Base-by-base conservation (phyloP, 805 yeast species). In the Teunomyces tritomae region DNA sequence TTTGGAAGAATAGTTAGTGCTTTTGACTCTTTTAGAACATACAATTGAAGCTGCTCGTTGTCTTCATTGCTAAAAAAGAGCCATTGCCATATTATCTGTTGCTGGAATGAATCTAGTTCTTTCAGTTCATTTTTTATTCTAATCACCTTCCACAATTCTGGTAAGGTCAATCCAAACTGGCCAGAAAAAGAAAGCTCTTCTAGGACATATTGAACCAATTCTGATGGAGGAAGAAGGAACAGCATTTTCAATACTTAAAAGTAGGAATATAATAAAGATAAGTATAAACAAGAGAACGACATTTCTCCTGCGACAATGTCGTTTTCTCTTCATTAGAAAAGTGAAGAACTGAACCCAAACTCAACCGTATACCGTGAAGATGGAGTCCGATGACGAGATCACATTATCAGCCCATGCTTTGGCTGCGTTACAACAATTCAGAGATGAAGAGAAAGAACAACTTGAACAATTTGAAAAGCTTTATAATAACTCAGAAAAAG, bases 391-490 rank as follows among this genome's bases (percentile, higher is more conserved):
- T 55, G 76, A 70, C 58, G 77, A 69, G 45, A 64, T 80, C 29
- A 62, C 73, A 2, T 64, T 80, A 39, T 78, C 83, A 1, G 64
- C 76, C 1, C 68, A 70, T 52, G 75, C 84, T 5, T 60, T 80
- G 47, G 82, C 79, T 3, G 84, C 84, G 1, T 67, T 80, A 43
- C 81, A 77, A 53, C 86, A 84, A 58, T 90, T 89, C 59, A 77
- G 74, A 56, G 65, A 67, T 36, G 89, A 90, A 58, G 88, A 89
- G 59, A 62, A 73, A 20, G 73, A 74, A 39, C 75, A 86, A 53
- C 63, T 71, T 13, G 78, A 80, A 49, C 74, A 78, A 48, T 86
- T 88, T 60, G 77, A 76, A 41, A 65, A 74, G 45, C 61, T 89
- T 44, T 74, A 73, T 52, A 61, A 73, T 46, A 68, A 72, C 45